Percentiles rank a stretch among this genome's conserved stretches.
phyloP scores from a whole-genome alignment of 176 grass and related monocot species.

The Themeda triandra region DNA sequence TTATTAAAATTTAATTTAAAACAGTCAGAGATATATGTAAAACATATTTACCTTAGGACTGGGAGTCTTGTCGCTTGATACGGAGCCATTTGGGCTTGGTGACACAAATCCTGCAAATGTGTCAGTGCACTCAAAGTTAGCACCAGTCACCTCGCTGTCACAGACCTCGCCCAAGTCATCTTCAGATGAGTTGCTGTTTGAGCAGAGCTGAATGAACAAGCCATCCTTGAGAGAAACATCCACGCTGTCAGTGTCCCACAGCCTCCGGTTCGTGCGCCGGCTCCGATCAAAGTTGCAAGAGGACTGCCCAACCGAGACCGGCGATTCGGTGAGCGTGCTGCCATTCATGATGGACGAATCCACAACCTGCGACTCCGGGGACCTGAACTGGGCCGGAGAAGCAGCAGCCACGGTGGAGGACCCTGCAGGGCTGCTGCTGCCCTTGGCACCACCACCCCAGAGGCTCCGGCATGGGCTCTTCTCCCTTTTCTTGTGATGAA shows the following conservation, averaged over 20 bases:
- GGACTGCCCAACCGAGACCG: conserved; percentile 52
- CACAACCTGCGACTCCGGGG: conserved; percentile 72
- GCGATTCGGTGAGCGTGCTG: conserved; percentile 47
- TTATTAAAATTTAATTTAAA: neutral
- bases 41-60: conserved; percentile 52
- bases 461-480: conserved; percentile 62
- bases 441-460: conserved; percentile 20
- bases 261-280: conserved; percentile 58
- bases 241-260: conserved; percentile 71
- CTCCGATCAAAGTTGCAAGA: conserved; percentile 56
- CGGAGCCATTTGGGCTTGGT: conserved; percentile 9
- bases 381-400: conserved; percentile 37
- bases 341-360: conserved; percentile 73
- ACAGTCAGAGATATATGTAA: neutral
- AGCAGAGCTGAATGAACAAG: conserved; percentile 58
- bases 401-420: neutral
- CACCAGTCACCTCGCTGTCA: conserved; percentile 40
- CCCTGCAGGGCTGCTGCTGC: conserved; percentile 30
- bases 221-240: conserved; percentile 96
- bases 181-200: conserved; percentile 22
- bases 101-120: conserved; percentile 69
- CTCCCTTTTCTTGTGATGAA: conserved; percentile 32
- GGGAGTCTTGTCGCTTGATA: conserved; percentile 47
- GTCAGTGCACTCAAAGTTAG: conserved; percentile 38
- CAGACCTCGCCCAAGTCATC: conserved; percentile 48